Evolutionary conservation across 352 stramenopile species (phyloP).

Genomic region (Globisporangium megalacanthum): DNA sequence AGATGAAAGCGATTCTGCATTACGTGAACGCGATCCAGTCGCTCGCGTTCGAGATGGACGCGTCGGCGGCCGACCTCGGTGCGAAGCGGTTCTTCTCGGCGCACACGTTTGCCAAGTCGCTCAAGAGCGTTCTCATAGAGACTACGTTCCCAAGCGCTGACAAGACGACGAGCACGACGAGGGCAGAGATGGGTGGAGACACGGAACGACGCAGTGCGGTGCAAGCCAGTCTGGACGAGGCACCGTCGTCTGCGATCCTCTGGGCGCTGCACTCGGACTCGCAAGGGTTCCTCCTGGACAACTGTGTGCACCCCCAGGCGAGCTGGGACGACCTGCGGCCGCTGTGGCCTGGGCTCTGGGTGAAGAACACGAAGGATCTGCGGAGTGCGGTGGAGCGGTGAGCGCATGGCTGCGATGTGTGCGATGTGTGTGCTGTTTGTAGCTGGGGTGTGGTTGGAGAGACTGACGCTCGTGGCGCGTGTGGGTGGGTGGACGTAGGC

Average conservation of each 20-base stretch:
- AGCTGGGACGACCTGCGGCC: constrained; percentile 61
- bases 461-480: background rate
- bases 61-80: constrained; percentile 64
- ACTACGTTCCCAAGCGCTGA: constrained; percentile 15
- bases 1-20: constrained; percentile 65
- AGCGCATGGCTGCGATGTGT: background rate
- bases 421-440: background rate
- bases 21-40: constrained; percentile 69
- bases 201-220: constrained; percentile 8
- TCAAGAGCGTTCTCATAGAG: constrained; percentile 37
- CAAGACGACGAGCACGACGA: constrained; percentile 9
- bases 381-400: constrained; percentile 61
- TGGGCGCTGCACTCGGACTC: constrained; percentile 83
- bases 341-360: constrained; percentile 75
- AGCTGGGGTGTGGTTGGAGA: background rate
- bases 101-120: constrained; percentile 51
- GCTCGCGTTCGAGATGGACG: constrained; percentile 72
- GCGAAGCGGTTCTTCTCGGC: constrained; percentile 75
- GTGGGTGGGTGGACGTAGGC: constrained; percentile 17
- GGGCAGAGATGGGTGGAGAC: constrained; percentile 9
- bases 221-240: constrained; percentile 34
- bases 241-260: constrained; percentile 61
- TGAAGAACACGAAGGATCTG: constrained; percentile 72
- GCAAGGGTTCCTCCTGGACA: constrained; percentile 70
- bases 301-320: constrained; percentile 50